Evolutionary conservation across 805 yeast genomes (phyloP), one percentile per base, ranked within the genome.

Genomic region (Wickerhamia fluorescens): DNA sequence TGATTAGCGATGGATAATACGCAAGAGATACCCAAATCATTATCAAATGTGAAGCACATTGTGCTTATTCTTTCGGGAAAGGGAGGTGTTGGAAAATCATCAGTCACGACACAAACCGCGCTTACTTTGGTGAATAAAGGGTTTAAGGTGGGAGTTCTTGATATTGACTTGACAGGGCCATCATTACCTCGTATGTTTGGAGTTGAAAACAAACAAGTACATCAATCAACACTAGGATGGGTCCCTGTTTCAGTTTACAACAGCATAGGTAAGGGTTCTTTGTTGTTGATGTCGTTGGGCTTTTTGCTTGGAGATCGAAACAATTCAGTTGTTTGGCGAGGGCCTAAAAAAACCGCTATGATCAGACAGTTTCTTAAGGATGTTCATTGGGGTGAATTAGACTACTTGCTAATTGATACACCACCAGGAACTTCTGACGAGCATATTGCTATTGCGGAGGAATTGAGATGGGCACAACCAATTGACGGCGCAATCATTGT

Each of bases 351-450:
- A 51, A 88, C 96, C 0, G 96, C 96, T 9, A 92, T 92, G 97
- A 83, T 92, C 20, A 72, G 88, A 37, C 99, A 92, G 58, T 89
- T 92, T 49, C 63, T 94, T 23, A 73, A 75, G 36, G 97, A 92
- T 51, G 95, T 89, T 2, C 73, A 73, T 16, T 92, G 99, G 99
- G 95, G 86, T 0, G 71, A 68, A 12, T 75, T 85, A 32, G 75
- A 79, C 44, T 89, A 83, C 49, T 57, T 89, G 32, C 58, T 92
- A 18, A 87, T 92, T 5, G 99, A 92, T 51, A 92, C 99, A 0
- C 99, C 99, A 1, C 99, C 99, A 0, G 99, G 99, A 0, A 92
- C 99, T 0, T 82, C 95, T 0, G 99, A 92, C 55, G 99, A 92
- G 52, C 99, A 92, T 52, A 92, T 92, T 21, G 87, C 96, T 4